phyloP scores from a whole-genome alignment of 371 early-diverging fungal species.

The Saksenaea vasiformis region DNA sequence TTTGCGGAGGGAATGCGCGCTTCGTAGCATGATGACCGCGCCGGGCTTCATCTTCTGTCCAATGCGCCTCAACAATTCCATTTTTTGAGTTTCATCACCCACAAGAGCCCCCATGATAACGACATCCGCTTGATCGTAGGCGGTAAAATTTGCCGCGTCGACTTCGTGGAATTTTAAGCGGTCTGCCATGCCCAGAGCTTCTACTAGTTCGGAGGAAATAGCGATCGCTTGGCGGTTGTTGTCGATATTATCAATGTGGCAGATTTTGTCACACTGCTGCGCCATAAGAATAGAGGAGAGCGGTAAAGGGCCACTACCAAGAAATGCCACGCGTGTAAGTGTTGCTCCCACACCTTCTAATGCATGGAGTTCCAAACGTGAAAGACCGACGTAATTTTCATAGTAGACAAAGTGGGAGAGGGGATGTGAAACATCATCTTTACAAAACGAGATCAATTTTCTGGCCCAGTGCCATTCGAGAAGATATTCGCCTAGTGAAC shows the following conservation, averaged over 20 bases:
- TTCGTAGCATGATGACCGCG: slow-evolving; percentile 32
- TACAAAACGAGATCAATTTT: slow-evolving; percentile 1
- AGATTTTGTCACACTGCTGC: slow-evolving; percentile 8
- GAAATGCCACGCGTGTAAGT: slow-evolving; percentile 26
- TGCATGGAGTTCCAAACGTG: slow-evolving; percentile 34
- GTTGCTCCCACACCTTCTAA: slow-evolving; percentile 30
- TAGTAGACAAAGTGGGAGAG: slow-evolving; percentile 35
- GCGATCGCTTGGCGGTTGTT: slow-evolving; percentile 22
- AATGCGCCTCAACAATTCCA: slow-evolving; percentile 18
- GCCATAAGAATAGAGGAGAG: slow-evolving; percentile 40
- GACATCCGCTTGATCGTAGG: slow-evolving; percentile 28
- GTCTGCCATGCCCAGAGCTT: slow-evolving; percentile 16
- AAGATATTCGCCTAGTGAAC: slow-evolving; percentile 32
- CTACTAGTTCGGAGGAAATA: slow-evolving; percentile 13
- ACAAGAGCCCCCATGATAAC: slow-evolving; percentile 41
- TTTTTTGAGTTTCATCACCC: slow-evolving; percentile 26
- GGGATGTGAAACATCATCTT: neutral
- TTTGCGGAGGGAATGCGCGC: slow-evolving; percentile 40
- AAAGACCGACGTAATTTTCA: slow-evolving; percentile 39
- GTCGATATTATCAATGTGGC: slow-evolving; percentile 30
- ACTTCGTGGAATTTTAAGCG: slow-evolving; percentile 13
- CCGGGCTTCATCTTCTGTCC: slow-evolving; percentile 26
- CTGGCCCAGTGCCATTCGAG: slow-evolving; percentile 30
- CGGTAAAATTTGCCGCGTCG: slow-evolving; percentile 20
- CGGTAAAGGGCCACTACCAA: slow-evolving; percentile 51